Evolutionary conservation across 257 asterid genomes (phyloP), one percentile per base, ranked within the genome.

Genomic region (Leptodermis oblonga): DNA sequence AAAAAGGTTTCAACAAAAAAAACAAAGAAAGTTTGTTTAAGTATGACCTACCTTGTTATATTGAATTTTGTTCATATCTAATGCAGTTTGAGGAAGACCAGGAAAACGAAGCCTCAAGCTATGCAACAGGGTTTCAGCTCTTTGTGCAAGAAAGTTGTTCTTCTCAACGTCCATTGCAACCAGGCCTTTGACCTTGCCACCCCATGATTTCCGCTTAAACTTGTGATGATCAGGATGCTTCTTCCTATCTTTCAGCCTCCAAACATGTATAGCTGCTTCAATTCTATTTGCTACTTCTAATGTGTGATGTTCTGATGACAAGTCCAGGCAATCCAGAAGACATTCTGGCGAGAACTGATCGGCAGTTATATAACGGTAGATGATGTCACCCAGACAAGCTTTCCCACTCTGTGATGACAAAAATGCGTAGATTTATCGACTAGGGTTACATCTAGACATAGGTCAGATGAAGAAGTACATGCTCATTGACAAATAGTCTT

Each of bases 21-120:
- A n/a, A 52, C 58, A 7, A 5, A 52, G 59, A 22, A 52, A 49
- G 55, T 22, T n/a, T 49, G 51, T 10, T 45, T 15, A 59, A 73
- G 7, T 11, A 39, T 46, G 51, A 17, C 22, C 7, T 58, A 94
- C 99, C 98, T 86, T 94, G 88, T 94, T 91, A 74, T 86, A 89
- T 78, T 91, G 99, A 72, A 94, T 94, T 78, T 94, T 91, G 89
- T 84, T 84, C 98, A 91, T 94, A 65, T 94, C 98, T 37, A 94
- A 79, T 4, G 99, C 90, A 68, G 99, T 91, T 72, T 94, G 99
- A 66, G 99, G 98, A 56, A 94, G 97, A 55, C 97, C 93, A 3
- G 99, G 99, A 65, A 89, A 94, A 33, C 96, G 92, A 49, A 76
- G 83, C 75, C 90, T 82, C 65, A 91, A 85, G 79, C 86, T 81